A percentile compares a stretch with the other conserved stretches of the same genome.
Evolutionary conservation across 1,139 yeast species (phyloP).

Genomic region (Candida tropicalis): DNA sequence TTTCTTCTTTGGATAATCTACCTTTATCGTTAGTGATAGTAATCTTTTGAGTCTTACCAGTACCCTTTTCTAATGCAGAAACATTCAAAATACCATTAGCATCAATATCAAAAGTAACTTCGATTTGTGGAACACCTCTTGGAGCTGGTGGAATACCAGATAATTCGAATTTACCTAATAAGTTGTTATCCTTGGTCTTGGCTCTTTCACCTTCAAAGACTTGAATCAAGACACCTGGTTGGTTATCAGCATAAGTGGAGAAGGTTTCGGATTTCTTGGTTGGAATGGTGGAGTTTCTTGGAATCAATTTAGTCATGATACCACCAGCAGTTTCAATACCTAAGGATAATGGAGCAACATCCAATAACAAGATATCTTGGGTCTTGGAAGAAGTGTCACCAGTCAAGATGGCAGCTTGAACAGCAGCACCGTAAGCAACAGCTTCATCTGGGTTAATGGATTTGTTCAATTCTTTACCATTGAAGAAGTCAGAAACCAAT

Average conservation of each 20-base stretch:
- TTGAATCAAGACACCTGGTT: slow-evolving; percentile 93
- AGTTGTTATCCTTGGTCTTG: slow-evolving; percentile 89
- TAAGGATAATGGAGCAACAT: slow-evolving; percentile 89
- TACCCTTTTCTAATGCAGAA: slow-evolving; percentile 91
- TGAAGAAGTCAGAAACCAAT: slow-evolving; percentile 46
- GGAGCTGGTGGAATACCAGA: slow-evolving; percentile 97
- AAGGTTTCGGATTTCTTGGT: slow-evolving; percentile 93
- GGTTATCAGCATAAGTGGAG: slow-evolving; percentile 96
- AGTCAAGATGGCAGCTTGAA: slow-evolving; percentile 58
- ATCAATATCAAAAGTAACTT: slow-evolving; percentile 89
- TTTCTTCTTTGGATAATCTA: slow-evolving; percentile 52
- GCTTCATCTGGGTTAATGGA: slow-evolving; percentile 51
- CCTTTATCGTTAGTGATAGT: slow-evolving; percentile 50
- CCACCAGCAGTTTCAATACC: slow-evolving; percentile 98
- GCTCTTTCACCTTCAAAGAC: slow-evolving; percentile 98
- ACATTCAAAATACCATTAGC: slow-evolving; percentile 96
- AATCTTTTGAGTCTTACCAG: slow-evolving; percentile 59
- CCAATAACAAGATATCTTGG: slow-evolving; percentile 84
- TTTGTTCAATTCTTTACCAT: slow-evolving; percentile 49
- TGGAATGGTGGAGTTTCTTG: slow-evolving; percentile 96
- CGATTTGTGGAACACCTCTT: slow-evolving; percentile 96
- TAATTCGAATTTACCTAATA: slow-evolving; percentile 91
- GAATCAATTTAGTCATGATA: slow-evolving; percentile 93
- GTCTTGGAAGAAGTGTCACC: slow-evolving; percentile 80
- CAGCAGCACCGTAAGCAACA: slow-evolving; percentile 50